Evolutionary conservation across 805 yeast species (phyloP).

Genomic region (Cyberlindnera suaveolens): DNA sequence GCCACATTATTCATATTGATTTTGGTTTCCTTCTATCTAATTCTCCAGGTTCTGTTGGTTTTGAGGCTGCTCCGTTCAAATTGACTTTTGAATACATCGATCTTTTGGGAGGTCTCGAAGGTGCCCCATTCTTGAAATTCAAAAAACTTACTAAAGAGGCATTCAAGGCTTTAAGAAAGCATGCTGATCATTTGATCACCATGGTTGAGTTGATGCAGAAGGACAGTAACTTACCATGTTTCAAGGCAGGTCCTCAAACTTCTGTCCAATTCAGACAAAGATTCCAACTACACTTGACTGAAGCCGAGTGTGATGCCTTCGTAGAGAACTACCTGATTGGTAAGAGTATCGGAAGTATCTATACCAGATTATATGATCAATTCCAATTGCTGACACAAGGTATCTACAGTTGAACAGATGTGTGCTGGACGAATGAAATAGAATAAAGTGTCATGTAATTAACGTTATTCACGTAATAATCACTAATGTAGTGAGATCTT

Average conservation of each 20-base stretch:
- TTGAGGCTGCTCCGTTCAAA: constrained; percentile 97
- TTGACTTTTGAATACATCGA: constrained; percentile 86
- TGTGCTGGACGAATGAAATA: not conserved
- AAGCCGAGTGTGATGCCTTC: constrained; percentile 64
- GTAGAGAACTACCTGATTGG: constrained; percentile 74
- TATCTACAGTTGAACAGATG: constrained; percentile 52
- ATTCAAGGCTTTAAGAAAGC: constrained; percentile 65
- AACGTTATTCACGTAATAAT: no score
- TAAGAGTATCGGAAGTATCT: constrained; percentile 80
- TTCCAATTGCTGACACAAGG: constrained; percentile 95
- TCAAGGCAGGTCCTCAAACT: constrained; percentile 81
- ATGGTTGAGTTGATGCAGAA: constrained; percentile 93
- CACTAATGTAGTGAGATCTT: not conserved
- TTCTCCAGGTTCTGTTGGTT: constrained; percentile 95
- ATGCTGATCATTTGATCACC: constrained; percentile 67
- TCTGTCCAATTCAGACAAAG: constrained; percentile 74
- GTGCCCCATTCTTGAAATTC: constrained; percentile 55
- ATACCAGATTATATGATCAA: constrained; percentile 91
- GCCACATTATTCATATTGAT: constrained; percentile 92
- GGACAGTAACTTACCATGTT: constrained; percentile 87
- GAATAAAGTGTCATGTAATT: not conserved
- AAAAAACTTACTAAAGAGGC: constrained; percentile 60
- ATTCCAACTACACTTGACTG: constrained; percentile 70
- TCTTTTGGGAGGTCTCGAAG: constrained; percentile 71
- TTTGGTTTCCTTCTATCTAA: constrained; percentile 91